Evolutionary conservation across 75 land plant species (phyloP), one percentile per base, ranked within the genome.

Genomic region (Larix kaempferi): DNA sequence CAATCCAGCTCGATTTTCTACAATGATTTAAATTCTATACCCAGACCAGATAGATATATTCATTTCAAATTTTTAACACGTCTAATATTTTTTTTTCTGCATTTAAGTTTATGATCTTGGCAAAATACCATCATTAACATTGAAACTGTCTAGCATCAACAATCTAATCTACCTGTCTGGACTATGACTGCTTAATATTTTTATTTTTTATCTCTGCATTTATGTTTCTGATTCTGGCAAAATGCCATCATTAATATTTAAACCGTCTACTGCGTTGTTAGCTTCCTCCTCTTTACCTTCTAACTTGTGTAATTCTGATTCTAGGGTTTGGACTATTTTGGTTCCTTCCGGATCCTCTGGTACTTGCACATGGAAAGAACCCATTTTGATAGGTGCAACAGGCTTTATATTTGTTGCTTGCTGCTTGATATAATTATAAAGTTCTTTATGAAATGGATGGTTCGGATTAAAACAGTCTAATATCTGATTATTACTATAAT

Each of bases 381-480:
- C 66, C 41, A 52, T 33, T 77, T 37, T 33, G 44, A 66, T 66
- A 66, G 79, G 83, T 8, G 27, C 22, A 21, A 21, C 11, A 23
- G 57, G 67, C 52, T 27, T 59, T 55, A n/a, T 77, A 39, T 76
- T 26, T 27, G 79, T 21, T 11, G 81, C 67, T 49, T 75, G 77
- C 19, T 71, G 72, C 72, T 81, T 81, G 19, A 87, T 81, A 55
- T 81, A 72, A 21, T 84, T 75, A 59, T 74, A 81, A 3, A 84
- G 86, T 74, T 81, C 88, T 39, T 41, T 73, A 55, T 87, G 87
- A 61, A 87, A 87, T 33, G 79, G 25, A 80, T 87, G 87, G 17
- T 63, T 64, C 3, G 79, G 65, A 19, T 82, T 76, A 74, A 73
- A 87, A 56, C 76, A 81, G 73, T 80, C 78, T 56, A 21, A n/a